These are phyloP conservation scores for Warburgia ugandensis DNA, from an alignment of 164 flowering plant species.

Conservation along the genomic window DNA sequence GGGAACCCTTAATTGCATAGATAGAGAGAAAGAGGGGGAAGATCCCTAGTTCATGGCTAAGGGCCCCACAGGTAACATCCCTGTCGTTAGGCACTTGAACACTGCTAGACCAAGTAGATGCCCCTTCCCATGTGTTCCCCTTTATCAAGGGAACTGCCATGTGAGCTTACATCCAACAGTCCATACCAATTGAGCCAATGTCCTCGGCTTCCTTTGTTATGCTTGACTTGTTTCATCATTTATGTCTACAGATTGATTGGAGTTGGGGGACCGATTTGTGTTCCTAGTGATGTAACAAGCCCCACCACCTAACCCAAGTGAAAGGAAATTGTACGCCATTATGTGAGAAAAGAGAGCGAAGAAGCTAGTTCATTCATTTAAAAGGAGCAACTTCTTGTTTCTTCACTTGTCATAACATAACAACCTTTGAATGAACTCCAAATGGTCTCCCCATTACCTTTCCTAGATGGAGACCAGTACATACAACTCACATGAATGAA, in stretches of 20 bases:
- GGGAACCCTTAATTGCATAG: neutral
- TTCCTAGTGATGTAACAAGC: neutral
- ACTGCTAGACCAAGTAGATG: neutral
- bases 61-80: slow-evolving; percentile 8
- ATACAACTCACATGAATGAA: no score
- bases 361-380: slow-evolving; percentile 7
- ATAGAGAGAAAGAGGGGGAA: slow-evolving; percentile 3
- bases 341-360: neutral
- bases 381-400: no score
- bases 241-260: slow-evolving; percentile 15
- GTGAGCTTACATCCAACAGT: slow-evolving; percentile 6
- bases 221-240: slow-evolving; percentile 17
- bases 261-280: slow-evolving; percentile 13
- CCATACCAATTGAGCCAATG: slow-evolving; percentile 5
- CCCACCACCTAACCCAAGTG: neutral
- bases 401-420: no score
- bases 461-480: no score
- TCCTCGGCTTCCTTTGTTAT: neutral
- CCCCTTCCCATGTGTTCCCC: slow-evolving; percentile 16
- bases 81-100: neutral
- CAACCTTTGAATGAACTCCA: no score
- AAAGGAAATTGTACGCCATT: slow-evolving; percentile 8
- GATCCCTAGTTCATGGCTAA: no score
- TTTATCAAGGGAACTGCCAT: slow-evolving; percentile 12
- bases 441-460: no score